These are phyloP conservation scores for Eutrema yunnanense DNA, from an alignment of 345 rosid species.

Conservation along the genomic window DNA sequence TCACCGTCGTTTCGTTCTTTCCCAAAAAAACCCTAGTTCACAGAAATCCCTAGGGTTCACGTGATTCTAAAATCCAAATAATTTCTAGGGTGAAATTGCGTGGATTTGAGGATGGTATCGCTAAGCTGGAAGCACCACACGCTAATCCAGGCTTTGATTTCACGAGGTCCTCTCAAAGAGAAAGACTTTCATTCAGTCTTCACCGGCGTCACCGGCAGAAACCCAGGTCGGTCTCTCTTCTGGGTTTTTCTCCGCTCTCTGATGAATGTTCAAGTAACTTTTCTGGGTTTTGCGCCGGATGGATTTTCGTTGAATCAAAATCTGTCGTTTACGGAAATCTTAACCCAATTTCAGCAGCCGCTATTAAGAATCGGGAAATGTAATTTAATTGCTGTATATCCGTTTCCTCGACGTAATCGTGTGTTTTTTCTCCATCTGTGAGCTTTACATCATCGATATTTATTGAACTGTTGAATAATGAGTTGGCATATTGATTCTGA, in stretches of 20 bases:
- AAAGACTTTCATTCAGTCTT: conserved; percentile 60
- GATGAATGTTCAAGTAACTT: background rate
- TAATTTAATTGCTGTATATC: background rate
- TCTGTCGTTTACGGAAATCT: background rate
- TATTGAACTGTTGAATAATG: background rate
- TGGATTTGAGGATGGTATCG: conserved; percentile 35
- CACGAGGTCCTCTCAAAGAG: conserved; percentile 80
- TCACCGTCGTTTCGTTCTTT: conserved; percentile 14
- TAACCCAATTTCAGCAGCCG: background rate
- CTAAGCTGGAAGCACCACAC: conserved; percentile 72
- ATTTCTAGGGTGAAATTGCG: background rate
- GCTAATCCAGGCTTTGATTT: conserved; percentile 73
- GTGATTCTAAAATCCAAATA: background rate
- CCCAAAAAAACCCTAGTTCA: background rate
- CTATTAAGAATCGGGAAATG: background rate
- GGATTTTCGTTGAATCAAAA: background rate
- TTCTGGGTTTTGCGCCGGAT: background rate
- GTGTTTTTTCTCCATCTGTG: background rate
- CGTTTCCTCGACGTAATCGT: background rate
- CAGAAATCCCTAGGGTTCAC: background rate
- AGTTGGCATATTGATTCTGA: background rate
- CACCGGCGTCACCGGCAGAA: conserved; percentile 50
- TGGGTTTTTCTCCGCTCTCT: background rate
- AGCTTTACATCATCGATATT: background rate
- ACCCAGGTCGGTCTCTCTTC: conserved; percentile 48